Base-by-base conservation (phyloP, 768 basidiomycete genomes). In the Crucibulum laeve region DNA sequence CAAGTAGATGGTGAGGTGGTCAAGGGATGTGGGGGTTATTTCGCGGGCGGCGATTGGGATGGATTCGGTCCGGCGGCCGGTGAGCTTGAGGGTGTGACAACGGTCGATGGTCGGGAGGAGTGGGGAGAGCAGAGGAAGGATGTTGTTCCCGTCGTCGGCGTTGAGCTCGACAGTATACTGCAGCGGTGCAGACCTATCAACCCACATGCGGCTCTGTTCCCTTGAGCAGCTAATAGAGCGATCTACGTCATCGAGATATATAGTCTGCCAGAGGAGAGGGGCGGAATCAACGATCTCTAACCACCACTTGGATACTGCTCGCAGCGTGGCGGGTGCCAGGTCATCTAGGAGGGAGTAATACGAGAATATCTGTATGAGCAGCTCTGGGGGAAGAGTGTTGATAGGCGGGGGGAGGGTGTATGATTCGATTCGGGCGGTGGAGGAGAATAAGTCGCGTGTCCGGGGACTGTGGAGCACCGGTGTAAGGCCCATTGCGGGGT, bases 101-200 rank as follows among this genome's bases (percentile, higher is more conserved):
- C 87, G 76, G 45, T 65, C 55, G 33, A 86, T 54, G 22, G 73
- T 63, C 7, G 74, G 66, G 0, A 88, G 63, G 25, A 87, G 66
- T 4, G 80, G 82, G 0, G 82, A 80, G 25, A 88, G 64, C 46
- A 87, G 68, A 6, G 84, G 74, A 3, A 87, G 68, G 25, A 86
- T 64, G 44, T 63, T 62, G 45, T 84, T 77, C 21, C 69, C 60
- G 43, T 72, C 66, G 17, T 61, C 44, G 15, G 80, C 60, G 13
- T 71, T 60, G 44, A 87, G 54, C 26, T 77, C 65, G 40, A 87
- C 64, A 47, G 76, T 70, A 51, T 85, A 74, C 1, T 68, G 66
- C 26, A 85, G 69, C 0, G 78, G 77, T 4, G 59, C 49, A 3
- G 83, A 83, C 38, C 69, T 71, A 43, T 61, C 54, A 23, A 75